phyloP scores from a whole-genome alignment of 2,329 filamentous ascomycete genomes.

The Aspergillus costaricaensis region DNA sequence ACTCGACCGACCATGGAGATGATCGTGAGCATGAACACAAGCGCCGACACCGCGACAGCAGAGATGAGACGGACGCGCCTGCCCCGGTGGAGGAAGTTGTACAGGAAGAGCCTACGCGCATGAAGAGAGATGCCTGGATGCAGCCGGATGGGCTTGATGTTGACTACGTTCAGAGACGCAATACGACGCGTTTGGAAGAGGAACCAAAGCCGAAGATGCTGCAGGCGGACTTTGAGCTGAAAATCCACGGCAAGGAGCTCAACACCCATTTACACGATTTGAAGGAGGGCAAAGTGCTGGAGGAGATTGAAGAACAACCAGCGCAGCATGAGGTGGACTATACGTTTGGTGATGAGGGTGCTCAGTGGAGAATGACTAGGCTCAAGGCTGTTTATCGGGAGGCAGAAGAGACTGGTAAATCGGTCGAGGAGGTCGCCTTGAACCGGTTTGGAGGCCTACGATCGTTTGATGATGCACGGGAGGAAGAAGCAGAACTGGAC shows the following conservation, averaged over 20 bases:
- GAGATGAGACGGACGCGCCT: constrained; percentile 45
- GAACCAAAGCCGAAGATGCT: constrained; percentile 43
- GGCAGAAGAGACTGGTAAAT: constrained; percentile 70
- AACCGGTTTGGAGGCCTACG: constrained; percentile 79
- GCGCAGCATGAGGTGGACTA: constrained; percentile 70
- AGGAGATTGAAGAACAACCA: constrained; percentile 56
- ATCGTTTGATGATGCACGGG: constrained; percentile 87
- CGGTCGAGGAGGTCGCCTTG: constrained; percentile 78
- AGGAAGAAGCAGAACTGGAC: constrained; percentile 90
- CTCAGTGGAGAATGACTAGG: constrained; percentile 95
- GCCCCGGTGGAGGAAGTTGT: constrained; percentile 29
- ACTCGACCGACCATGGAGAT: constrained; percentile 55
- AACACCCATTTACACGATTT: constrained; percentile 70
- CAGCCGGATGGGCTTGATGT: constrained; percentile 79
- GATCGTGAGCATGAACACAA: constrained; percentile 52
- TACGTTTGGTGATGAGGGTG: constrained; percentile 83
- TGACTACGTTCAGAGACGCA: constrained; percentile 71
- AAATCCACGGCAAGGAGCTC: constrained; percentile 77
- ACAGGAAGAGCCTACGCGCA: constrained; percentile 46
- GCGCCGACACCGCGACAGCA: constrained; percentile 45
- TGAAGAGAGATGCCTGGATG: constrained; percentile 91
- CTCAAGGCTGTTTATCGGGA: constrained; percentile 80
- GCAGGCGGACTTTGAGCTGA: constrained; percentile 64
- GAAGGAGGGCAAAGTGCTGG: constrained; percentile 57
- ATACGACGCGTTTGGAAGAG: constrained; percentile 56